Percentiles rank a stretch among this genome's conserved stretches.
Conservation (phyloP, 257 asterid species). For the Mitragyna speciosa region DNA sequence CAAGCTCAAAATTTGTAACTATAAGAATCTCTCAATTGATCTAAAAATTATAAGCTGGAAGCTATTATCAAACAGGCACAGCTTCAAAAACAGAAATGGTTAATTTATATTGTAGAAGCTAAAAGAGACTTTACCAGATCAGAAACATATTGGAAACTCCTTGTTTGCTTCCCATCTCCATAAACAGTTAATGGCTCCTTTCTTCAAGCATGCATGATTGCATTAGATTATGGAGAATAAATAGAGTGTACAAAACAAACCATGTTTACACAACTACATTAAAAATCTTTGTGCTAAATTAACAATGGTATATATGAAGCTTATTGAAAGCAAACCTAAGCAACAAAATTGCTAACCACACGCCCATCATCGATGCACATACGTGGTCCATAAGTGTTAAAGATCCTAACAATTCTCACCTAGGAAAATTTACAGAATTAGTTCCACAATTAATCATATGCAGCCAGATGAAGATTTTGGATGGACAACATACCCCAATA, state of each 20-base stretch:
- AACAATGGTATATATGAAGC: background rate
- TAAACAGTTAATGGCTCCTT: conserved; percentile 81
- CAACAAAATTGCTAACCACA: conserved; percentile 92
- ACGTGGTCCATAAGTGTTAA: conserved; percentile 92
- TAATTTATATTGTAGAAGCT: background rate
- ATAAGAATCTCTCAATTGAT: too few species aligned
- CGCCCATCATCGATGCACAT: conserved; percentile 96
- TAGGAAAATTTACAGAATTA: conserved; percentile 18
- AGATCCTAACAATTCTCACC: conserved; percentile 90
- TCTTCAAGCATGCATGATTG: conserved; percentile 62
- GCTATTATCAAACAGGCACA: background rate
- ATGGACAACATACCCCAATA: conserved; percentile 49
- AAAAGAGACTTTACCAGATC: conserved; percentile 56
- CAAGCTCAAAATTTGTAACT: background rate
- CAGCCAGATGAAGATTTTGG: background rate
- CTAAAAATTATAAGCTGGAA: background rate
- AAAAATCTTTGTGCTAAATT: background rate
- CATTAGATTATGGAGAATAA: conserved; percentile 5
- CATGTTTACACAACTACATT: background rate
- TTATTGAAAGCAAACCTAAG: conserved; percentile 52
- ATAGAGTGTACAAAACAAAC: background rate
- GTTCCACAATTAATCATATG: background rate
- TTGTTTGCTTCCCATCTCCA: conserved; percentile 95
- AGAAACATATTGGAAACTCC: conserved; percentile 90
- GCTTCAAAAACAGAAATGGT: background rate